phyloP scores from a whole-genome alignment of 805 yeast species.

The Candida sakaeoensis region DNA sequence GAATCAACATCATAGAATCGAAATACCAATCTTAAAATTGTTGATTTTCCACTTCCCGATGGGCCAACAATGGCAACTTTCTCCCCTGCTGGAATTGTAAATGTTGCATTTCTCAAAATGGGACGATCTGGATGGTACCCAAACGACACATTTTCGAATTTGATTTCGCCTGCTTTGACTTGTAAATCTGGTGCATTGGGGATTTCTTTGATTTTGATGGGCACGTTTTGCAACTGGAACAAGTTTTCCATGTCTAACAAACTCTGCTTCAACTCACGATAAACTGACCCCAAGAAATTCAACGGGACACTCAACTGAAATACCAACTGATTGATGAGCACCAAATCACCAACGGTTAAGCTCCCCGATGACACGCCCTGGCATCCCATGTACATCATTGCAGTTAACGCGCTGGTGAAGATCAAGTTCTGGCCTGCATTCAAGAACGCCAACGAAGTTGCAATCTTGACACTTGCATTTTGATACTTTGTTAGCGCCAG shows the following conservation, averaged over 20 bases:
- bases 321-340: conserved; percentile 89
- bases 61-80: conserved; percentile 96
- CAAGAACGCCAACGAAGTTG: conserved; percentile 74
- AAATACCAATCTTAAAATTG: conserved; percentile 77
- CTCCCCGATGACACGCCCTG: conserved; percentile 82
- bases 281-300: conserved; percentile 92
- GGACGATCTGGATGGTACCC: conserved; percentile 90
- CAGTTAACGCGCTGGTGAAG: conserved; percentile 85
- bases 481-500: conserved; percentile 70
- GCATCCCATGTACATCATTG: conserved; percentile 98
- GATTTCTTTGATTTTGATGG: conserved; percentile 59
- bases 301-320: conserved; percentile 94
- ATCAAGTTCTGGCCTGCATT: conserved; percentile 79
- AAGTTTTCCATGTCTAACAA: conserved; percentile 93
- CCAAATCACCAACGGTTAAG: conserved; percentile 91
- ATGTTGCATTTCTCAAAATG: conserved; percentile 74
- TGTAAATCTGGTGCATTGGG: conserved; percentile 60
- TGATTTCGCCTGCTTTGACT: conserved; percentile 64
- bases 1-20: conserved; percentile 80
- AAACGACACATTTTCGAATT: conserved; percentile 86
- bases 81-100: conserved; percentile 84
- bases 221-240: conserved; percentile 77
- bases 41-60: conserved; percentile 93
- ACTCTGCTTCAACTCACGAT: conserved; percentile 90
- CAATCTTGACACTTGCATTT: conserved; percentile 71